Base-by-base conservation (phyloP, 2,329 filamentous ascomycete species). In the Fusarium sp. region DNA sequence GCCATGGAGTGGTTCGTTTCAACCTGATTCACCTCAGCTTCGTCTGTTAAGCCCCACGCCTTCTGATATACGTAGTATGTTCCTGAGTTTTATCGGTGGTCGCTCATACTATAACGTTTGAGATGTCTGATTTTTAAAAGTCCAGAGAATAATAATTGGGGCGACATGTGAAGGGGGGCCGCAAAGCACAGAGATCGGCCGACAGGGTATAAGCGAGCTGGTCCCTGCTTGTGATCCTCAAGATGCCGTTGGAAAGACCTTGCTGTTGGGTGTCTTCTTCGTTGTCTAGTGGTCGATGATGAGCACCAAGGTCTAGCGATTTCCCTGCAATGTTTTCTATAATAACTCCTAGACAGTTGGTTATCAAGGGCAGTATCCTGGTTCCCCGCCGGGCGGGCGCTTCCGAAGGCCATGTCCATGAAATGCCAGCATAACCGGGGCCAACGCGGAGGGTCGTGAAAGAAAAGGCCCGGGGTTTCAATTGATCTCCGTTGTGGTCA, bases 171-270 rank as follows among this genome's bases (percentile, higher is more conserved):
- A 62, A 39, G 43, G 56, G 63, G 61, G 59, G 60, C 44, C 44
- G 56, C 60, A 62, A 63, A 56, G 43, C 62, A 57, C 27, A 55
- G 57, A 66, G 72, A 73, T 74, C 68, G 60, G 47, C 68, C 47
- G 56, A 57, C 60, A 73, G 60, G 65, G 43, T 58, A 62, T 58
- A 73, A 66, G 62, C 54, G 61, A 74, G 58, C 34, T 64, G 31
- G 67, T 65, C 70, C 70, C 66, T 72, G 59, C 63, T 62, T 40
- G 60, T 56, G 67, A 59, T 61, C 62, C 50, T 60, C 46, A 53
- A 60, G 15, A 60, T 63, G 55, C 48, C 62, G 56, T 40, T 41
- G 46, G 51, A 57, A 51, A 55, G 58, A 62, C 43, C 46, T 47
- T 39, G 27, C 40, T 16, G 28, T 44, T 15, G 18, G 23, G 39